Evolutionary conservation across 306 rosid species (phyloP).

Genomic region (Corylus heterophylla): DNA sequence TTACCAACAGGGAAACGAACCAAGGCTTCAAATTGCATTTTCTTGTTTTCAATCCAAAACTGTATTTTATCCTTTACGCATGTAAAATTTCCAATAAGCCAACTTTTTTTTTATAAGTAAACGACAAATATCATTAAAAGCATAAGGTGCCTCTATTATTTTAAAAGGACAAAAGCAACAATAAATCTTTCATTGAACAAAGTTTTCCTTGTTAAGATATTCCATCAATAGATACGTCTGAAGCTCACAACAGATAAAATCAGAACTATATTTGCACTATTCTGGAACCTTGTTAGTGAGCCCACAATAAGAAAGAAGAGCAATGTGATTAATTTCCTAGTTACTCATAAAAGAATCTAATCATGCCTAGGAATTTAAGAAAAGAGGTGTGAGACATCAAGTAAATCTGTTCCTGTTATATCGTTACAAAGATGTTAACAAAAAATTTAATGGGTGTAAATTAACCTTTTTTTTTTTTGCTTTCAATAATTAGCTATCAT

Average conservation of each 20-base stretch:
- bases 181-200: not conserved
- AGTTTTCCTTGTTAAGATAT: not conserved
- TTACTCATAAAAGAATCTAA: not conserved
- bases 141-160: not conserved
- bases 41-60: not conserved
- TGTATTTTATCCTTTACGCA: not conserved
- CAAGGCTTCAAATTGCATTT: not conserved
- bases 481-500: not conserved
- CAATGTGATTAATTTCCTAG: not conserved
- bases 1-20: not conserved
- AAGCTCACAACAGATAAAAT: not conserved
- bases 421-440: not conserved
- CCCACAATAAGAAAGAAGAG: not conserved
- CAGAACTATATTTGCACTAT: not conserved
- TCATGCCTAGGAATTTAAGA: not conserved
- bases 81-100: not conserved
- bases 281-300: not conserved
- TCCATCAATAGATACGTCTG: not conserved
- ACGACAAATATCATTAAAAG: no score
- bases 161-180: not conserved
- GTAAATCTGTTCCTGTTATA: not conserved
- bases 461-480: not conserved
- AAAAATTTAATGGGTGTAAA: not conserved
- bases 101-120: not conserved
- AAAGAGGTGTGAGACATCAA: not conserved